phyloP scores from a whole-genome alignment of 2,329 filamentous ascomycete genomes.

The Fusarium equiseti region DNA sequence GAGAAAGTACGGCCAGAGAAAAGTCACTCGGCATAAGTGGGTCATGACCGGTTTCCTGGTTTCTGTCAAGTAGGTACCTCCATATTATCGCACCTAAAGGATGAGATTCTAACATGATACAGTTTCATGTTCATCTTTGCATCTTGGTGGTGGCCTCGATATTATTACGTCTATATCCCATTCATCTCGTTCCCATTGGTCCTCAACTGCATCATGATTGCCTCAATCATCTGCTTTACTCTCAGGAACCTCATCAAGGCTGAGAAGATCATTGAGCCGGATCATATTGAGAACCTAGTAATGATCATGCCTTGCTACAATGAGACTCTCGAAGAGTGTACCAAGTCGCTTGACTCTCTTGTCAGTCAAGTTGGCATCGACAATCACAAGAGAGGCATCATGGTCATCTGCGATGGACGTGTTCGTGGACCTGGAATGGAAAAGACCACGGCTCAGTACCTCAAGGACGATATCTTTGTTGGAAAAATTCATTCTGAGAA shows the following conservation, averaged over 20 bases:
- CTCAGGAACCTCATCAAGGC: slow-evolving; percentile 25
- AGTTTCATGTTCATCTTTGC: slow-evolving; percentile 45
- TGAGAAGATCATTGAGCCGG: slow-evolving; percentile 35
- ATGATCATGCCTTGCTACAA: slow-evolving; percentile 59
- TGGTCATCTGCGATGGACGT: slow-evolving; percentile 44
- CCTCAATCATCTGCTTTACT: slow-evolving; percentile 36
- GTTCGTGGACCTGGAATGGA: slow-evolving; percentile 43
- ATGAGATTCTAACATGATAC: neutral
- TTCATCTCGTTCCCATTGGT: slow-evolving; percentile 46
- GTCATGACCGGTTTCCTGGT: slow-evolving; percentile 33
- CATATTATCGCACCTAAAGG: accelerated
- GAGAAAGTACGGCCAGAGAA: slow-evolving; percentile 23
- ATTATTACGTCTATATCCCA: slow-evolving; percentile 43
- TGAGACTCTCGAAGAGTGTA: slow-evolving; percentile 55
- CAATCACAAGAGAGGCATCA: slow-evolving; percentile 38
- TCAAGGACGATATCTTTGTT: slow-evolving; percentile 56
- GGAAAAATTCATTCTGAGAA: slow-evolving; percentile 43
- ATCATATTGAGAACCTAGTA: slow-evolving; percentile 52
- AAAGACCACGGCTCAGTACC: slow-evolving; percentile 49
- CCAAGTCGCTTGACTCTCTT: slow-evolving; percentile 50
- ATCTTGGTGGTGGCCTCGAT: slow-evolving; percentile 45
- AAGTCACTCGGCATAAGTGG: slow-evolving; percentile 27
- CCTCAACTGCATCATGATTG: slow-evolving; percentile 46
- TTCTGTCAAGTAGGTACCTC: slow-evolving; percentile 20
- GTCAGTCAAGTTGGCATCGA: slow-evolving; percentile 40